These are phyloP conservation scores for Metschnikowia kofuensis DNA, from an alignment of 805 yeast genomes.

Conservation along the genomic window DNA sequence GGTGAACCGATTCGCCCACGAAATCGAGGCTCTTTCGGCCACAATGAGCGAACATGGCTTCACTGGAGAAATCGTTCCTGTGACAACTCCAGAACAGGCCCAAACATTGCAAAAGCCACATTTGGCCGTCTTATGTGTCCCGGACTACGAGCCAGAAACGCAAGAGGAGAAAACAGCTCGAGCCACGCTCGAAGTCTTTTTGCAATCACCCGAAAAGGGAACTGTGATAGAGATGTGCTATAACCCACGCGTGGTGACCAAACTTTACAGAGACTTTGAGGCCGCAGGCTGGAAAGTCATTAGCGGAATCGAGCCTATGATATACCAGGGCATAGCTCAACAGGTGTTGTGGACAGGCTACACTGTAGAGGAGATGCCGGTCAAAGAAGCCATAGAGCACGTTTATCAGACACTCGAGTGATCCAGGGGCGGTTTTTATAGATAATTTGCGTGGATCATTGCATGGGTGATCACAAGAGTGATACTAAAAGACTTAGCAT, in stretches of 20 bases:
- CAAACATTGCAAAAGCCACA: slow-evolving; percentile 16
- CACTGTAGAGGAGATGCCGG: slow-evolving; percentile 23
- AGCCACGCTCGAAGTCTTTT: slow-evolving; percentile 25
- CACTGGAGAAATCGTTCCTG: slow-evolving; percentile 24
- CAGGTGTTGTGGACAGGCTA: slow-evolving; percentile 32
- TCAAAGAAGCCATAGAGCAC: slow-evolving; percentile 19
- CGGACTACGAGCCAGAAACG: slow-evolving; percentile 26
- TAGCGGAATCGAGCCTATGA: slow-evolving; percentile 30
- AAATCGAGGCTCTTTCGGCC: slow-evolving; percentile 21
- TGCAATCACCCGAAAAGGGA: slow-evolving; percentile 20
- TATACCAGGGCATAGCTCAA: slow-evolving; percentile 32
- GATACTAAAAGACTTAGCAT: too few species aligned
- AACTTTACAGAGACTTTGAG: slow-evolving; percentile 24
- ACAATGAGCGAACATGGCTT: slow-evolving; percentile 23
- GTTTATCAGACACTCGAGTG: slow-evolving; percentile 14
- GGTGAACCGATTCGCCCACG: slow-evolving; percentile 27
- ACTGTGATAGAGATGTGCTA: slow-evolving; percentile 36
- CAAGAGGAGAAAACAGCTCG: slow-evolving; percentile 24
- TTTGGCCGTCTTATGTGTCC: slow-evolving; percentile 28
- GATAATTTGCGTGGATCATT: not conserved
- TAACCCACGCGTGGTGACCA: slow-evolving; percentile 27
- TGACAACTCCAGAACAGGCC: slow-evolving; percentile 25
- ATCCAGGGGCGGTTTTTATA: not conserved
- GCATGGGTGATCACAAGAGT: too few species aligned
- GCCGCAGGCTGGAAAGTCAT: slow-evolving; percentile 27